Conservation (phyloP, 2,329 filamentous ascomycete species). For the Cordyceps farinosa region DNA sequence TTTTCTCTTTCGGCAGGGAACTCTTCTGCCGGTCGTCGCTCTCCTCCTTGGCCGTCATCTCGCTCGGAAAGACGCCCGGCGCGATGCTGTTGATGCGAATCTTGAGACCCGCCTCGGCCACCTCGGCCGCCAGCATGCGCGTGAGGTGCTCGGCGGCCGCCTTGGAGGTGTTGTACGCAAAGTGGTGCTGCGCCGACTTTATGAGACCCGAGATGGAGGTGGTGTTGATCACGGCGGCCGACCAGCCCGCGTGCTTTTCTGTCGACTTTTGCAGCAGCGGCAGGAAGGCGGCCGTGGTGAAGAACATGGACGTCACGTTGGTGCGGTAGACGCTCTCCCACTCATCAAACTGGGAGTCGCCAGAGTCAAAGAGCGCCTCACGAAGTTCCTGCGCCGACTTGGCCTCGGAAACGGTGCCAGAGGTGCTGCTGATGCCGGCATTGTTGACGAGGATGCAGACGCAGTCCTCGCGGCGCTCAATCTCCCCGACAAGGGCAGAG, state of each 20-base stretch:
- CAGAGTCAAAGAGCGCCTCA: conserved; percentile 64
- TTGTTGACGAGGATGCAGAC: conserved; percentile 68
- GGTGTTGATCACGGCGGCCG: conserved; percentile 63
- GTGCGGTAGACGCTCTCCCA: conserved; percentile 72
- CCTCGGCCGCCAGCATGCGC: conserved; percentile 60
- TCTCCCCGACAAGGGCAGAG: conserved; percentile 52
- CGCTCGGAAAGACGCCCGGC: conserved; percentile 66
- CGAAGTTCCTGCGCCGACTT: conserved; percentile 49
- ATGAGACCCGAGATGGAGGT: conserved; percentile 64
- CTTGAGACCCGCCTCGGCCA: conserved; percentile 56
- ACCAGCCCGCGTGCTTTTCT: conserved; percentile 43
- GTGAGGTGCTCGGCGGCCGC: conserved; percentile 62
- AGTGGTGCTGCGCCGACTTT: conserved; percentile 62
- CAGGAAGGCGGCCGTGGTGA: conserved; percentile 59
- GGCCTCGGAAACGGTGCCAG: conserved; percentile 43
- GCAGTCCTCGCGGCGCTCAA: conserved; percentile 52
- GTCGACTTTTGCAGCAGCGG: conserved; percentile 55
- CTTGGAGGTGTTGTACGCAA: conserved; percentile 61
- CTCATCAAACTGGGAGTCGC: conserved; percentile 56
- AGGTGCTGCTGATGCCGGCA: conserved; percentile 56
- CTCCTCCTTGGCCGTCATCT: conserved; percentile 60
- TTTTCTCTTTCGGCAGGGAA: conserved; percentile 53
- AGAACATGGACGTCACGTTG: conserved; percentile 69
- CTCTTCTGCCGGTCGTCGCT: conserved; percentile 54
- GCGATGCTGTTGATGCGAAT: conserved; percentile 70